Base-by-base conservation (phyloP, 768 basidiomycete genomes). In the Phylloporus scabripes region DNA sequence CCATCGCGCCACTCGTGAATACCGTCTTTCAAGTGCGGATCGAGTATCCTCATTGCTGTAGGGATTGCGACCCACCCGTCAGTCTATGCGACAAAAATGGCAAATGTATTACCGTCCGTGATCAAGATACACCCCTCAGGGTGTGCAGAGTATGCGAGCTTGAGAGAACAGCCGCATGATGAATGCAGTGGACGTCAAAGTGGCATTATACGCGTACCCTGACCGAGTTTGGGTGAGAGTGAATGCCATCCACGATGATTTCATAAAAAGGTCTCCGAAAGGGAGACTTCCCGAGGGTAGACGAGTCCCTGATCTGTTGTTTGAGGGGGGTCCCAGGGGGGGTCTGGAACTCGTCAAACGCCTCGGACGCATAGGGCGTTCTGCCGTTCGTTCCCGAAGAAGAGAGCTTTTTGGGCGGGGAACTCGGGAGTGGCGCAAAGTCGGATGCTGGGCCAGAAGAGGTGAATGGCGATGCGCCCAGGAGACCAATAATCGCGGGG, bases 151-250 rank as follows among this genome's bases (percentile, higher is more conserved):
- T 93, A 92, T 1, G 92, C 92, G 52, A 92, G 68, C 87, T 91
- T 60, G 37, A 42, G 38, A 45, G 20, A 36, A 24, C 9, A 3
- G 18, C 34, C 23, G 18, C 37, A 21, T 49, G 21, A 28, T 26
- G 26, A 54, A 24, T 18, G 20, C 5, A 6, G 40, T n/a, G 29
- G 28, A 20, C 29, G 45, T 20, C 17, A 24, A 14, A 45, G 9
- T 38, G 6, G 5, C 34, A 8, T 17, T 6, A 18, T 14, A 23
- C 10, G 72, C 83, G 48, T 65, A 92, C 87, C 59, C 87, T 74
- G 49, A 94, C 87, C 38, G 89, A 89, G 63, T 92, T 89, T 14
- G 92, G 92, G 65, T 94, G 92, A 11, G 82, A 87, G 62, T 95
- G 92, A 46, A 92, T 81, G 1, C 92, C 92, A 63, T 95, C 92